Conservation (phyloP, 306 rosid species). For the Lotus japonicus region DNA sequence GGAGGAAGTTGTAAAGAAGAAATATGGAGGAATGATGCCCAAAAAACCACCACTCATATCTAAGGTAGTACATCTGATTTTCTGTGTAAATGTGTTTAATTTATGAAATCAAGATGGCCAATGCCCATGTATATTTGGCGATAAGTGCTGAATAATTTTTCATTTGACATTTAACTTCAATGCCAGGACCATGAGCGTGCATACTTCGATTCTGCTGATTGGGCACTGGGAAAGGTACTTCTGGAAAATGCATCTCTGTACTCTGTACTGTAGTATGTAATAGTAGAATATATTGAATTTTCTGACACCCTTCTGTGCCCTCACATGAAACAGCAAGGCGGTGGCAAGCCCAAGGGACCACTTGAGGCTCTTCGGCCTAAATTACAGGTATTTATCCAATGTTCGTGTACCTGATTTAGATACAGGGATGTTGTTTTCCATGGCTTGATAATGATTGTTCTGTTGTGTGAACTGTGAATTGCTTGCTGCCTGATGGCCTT, state of each 20-base stretch:
- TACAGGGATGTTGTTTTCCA: not conserved
- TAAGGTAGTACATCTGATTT: conserved; percentile 41
- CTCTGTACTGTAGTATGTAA: not conserved
- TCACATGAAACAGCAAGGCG: conserved; percentile 72
- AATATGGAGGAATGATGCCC: conserved; percentile 85
- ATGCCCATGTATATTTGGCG: not conserved
- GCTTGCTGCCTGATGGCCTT: not conserved
- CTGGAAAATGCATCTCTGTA: not conserved
- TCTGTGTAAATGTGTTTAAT: not conserved
- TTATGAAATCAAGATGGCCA: not conserved
- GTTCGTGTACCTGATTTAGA: not conserved
- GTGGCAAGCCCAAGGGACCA: conserved; percentile 95
- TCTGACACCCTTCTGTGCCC: conserved; percentile 18
- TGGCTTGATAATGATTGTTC: conserved; percentile 8
- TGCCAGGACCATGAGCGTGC: conserved; percentile 97
- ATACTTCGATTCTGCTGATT: conserved; percentile 94
- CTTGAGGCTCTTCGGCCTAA: conserved; percentile 94
- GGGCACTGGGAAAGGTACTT: conserved; percentile 99
- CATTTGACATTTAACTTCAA: conserved; percentile 20
- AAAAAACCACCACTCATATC: conserved; percentile 91
- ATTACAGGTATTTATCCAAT: conserved; percentile 56
- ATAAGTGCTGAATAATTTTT: not conserved
- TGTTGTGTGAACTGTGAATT: not conserved
- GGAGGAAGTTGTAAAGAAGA: conserved; percentile 80
- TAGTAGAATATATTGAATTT: conserved; percentile 14